Evolutionary conservation across 1,139 yeast genomes (phyloP).

Genomic region (Meyerozyma athensensis): DNA sequence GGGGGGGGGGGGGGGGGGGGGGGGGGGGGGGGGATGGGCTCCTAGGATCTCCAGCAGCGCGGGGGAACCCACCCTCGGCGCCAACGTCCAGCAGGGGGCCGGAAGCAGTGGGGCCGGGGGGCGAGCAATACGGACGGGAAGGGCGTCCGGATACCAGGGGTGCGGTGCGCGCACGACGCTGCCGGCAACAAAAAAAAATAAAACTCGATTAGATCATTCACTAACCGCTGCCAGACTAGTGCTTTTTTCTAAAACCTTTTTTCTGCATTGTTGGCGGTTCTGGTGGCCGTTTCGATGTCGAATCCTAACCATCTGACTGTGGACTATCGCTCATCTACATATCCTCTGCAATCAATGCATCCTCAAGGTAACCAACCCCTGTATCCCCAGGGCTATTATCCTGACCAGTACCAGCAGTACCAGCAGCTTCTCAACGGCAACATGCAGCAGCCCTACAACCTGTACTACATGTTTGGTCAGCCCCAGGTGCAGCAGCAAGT

Average conservation of each 20-base stretch:
- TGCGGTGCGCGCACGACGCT: conserved; percentile 1
- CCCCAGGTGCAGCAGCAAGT: conserved; percentile 9
- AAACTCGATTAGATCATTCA: conserved; percentile 4
- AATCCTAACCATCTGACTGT: conserved; percentile 3
- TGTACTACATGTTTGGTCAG: conserved; percentile 19
- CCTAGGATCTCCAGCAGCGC: too few relatives aligned
- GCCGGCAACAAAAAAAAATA: not conserved
- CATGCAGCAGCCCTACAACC: conserved; percentile 16
- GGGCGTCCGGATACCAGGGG: conserved; percentile 1
- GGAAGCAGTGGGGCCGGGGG: not conserved
- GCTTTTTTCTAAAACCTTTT: not conserved
- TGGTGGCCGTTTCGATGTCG: not conserved
- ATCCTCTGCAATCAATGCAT: conserved; percentile 1
- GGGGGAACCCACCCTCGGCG: not conserved
- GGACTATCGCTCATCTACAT: conserved; percentile 1
- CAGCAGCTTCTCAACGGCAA: conserved; percentile 3
- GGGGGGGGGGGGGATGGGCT: too few relatives aligned
- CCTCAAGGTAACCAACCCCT: conserved; percentile 1
- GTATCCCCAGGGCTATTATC: conserved; percentile 4
- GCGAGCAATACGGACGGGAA: too few relatives aligned
- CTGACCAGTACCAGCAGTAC: conserved; percentile 4
- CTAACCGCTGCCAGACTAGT: not conserved
- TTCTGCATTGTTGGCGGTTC: not conserved
- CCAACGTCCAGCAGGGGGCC: not conserved
- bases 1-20: too few relatives aligned